phyloP scores from a whole-genome alignment of 495 filamentous ascomycete genomes.

The Neurospora sp. region DNA sequence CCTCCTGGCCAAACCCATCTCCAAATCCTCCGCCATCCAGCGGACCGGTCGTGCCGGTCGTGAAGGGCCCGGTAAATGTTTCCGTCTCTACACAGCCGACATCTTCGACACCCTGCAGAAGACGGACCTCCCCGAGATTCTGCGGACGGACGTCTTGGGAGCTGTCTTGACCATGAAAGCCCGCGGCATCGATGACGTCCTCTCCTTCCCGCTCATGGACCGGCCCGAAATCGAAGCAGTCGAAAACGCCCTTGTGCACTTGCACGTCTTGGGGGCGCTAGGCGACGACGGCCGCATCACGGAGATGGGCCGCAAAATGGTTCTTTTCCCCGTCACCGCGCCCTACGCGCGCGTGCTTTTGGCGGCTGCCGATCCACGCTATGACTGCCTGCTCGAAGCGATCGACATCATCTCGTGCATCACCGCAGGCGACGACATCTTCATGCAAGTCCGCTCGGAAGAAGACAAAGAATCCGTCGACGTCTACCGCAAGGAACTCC shows the following conservation, averaged over 20 bases:
- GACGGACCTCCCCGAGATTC: slow-evolving; percentile 75
- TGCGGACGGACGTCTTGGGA: slow-evolving; percentile 76
- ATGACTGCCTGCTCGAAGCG: slow-evolving; percentile 64
- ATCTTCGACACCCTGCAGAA: slow-evolving; percentile 63
- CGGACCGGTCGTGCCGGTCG: slow-evolving; percentile 85
- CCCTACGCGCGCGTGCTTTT: slow-evolving; percentile 73
- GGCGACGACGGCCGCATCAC: slow-evolving; percentile 65
- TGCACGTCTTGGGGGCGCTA: slow-evolving; percentile 69
- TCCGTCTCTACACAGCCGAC: slow-evolving; percentile 76
- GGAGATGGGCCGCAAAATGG: slow-evolving; percentile 61
- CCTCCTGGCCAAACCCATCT: slow-evolving; percentile 81
- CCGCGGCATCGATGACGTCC: slow-evolving; percentile 71
- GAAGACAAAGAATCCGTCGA: slow-evolving; percentile 74
- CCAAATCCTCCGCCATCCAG: slow-evolving; percentile 87
- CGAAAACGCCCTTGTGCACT: slow-evolving; percentile 72
- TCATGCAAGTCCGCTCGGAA: slow-evolving; percentile 68
- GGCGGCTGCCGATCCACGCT: slow-evolving; percentile 60
- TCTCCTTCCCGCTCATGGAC: slow-evolving; percentile 78
- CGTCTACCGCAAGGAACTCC: slow-evolving; percentile 59
- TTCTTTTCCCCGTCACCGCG: slow-evolving; percentile 73
- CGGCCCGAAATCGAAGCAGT: slow-evolving; percentile 66
- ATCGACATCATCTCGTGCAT: slow-evolving; percentile 90
- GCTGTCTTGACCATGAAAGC: slow-evolving; percentile 93
- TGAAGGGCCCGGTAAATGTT: slow-evolving; percentile 86
- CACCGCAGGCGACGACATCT: slow-evolving; percentile 77